Evolutionary conservation across 2,329 filamentous ascomycete species (phyloP), one percentile per base, ranked within the genome.

Genomic region (Ilyonectria robusta): DNA sequence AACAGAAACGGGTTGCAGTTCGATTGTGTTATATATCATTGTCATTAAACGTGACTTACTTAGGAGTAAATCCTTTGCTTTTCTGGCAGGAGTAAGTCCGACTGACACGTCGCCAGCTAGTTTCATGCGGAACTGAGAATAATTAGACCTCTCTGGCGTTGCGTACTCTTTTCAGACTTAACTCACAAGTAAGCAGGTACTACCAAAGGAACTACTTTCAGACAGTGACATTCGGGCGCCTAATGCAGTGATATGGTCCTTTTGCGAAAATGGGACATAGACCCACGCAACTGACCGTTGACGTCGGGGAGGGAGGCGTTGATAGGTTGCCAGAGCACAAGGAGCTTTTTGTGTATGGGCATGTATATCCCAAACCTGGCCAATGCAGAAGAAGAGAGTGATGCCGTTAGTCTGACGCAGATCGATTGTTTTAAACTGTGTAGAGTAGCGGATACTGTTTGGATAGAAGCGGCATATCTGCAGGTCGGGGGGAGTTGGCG

Each of bases 251-350:
- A 71, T 51, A 10, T 47, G 51, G 59, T 71, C 69, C 13, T 58
- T 19, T 56, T 46, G 33, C 35, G 67, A 61, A 31, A 71, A 47
- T 19, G 69, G 69, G 55, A 69, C 42, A 61, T 71, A 69, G 15
- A 69, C 61, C 69, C 67, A 71, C 37, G 46, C 23, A 21, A 58
- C 55, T 15, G 59, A 65, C 37, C 11, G 59, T 59, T 59, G 67
- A 48, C 55, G 54, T 47, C 55, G 61, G 17, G 11, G 47, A 31
- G 64, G 58, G 23, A 71, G 55, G 17, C 54, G 40, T 55, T 66
- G 60, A 50, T 58, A 62, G 33, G 68, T 66, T 50, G 48, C 13
- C 29, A 42, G 19, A 17, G 63, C 66, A 31, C 57, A 69, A 26
- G 66, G 63, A 31, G 55, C 23, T 42, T 4, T 33, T 29, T 19